Conservation (phyloP, 2,329 filamentous ascomycete genomes). For the Phialophora verrucosa region DNA sequence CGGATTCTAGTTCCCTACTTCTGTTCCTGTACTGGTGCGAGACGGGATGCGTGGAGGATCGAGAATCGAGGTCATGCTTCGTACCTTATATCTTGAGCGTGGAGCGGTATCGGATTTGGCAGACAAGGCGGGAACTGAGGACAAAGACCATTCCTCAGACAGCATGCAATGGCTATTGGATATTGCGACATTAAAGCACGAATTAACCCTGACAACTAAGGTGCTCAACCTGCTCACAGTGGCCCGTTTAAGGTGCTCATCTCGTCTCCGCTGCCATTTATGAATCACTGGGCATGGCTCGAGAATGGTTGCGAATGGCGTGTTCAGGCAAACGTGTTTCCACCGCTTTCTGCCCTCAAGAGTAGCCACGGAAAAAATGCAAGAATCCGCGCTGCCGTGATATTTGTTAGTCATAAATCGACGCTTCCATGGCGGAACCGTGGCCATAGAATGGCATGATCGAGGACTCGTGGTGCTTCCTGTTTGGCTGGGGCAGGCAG, state of each 20-base stretch:
- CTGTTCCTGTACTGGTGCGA: background rate
- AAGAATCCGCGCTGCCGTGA: slow-evolving; percentile 16
- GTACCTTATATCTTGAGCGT: slow-evolving; percentile 27
- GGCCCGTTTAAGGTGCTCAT: slow-evolving; percentile 30
- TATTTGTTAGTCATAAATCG: slow-evolving; percentile 29
- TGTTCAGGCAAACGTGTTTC: slow-evolving; percentile 16
- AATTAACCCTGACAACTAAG: slow-evolving; percentile 2
- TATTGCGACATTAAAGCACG: slow-evolving; percentile 30
- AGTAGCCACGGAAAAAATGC: slow-evolving; percentile 15
- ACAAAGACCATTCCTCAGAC: slow-evolving; percentile 22
- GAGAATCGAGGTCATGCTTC: slow-evolving; percentile 17
- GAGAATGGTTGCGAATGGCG: slow-evolving; percentile 24
- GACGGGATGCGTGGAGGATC: background rate
- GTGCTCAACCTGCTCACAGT: background rate
- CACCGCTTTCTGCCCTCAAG: slow-evolving; percentile 12
- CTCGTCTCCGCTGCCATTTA: slow-evolving; percentile 5
- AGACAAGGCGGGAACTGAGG: slow-evolving; percentile 17
- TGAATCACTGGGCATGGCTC: slow-evolving; percentile 14
- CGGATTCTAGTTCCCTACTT: background rate
- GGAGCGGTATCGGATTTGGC: slow-evolving; percentile 7
- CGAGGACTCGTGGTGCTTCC: slow-evolving; percentile 2
- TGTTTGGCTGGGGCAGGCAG: background rate
- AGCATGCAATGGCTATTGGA: slow-evolving; percentile 33
- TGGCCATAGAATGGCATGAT: slow-evolving; percentile 12
- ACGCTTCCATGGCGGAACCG: background rate